phyloP scores from a whole-genome alignment of 352 stramenopile genomes.

The Phytophthora ohioensis region DNA sequence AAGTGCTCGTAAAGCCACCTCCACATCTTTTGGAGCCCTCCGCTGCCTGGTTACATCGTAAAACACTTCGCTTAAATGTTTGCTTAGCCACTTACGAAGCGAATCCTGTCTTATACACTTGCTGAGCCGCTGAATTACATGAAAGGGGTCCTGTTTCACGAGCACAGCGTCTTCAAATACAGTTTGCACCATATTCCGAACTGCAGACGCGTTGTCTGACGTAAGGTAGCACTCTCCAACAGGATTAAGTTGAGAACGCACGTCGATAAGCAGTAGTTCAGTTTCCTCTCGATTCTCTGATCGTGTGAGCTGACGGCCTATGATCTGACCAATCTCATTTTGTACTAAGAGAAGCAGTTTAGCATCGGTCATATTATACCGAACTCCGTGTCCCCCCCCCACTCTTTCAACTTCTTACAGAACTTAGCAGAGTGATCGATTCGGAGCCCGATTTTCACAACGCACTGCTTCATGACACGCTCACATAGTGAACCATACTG shows the following conservation, averaged over 20 bases:
- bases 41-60: constrained; percentile 5
- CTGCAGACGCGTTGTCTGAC: constrained; percentile 3
- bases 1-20: background rate
- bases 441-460: background rate
- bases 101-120: constrained; percentile 3
- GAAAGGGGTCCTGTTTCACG: constrained; percentile 17
- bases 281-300: background rate
- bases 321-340: background rate
- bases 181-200: constrained; percentile 2
- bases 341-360: background rate
- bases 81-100: background rate
- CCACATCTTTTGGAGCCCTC: background rate
- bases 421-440: background rate
- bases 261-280: background rate
- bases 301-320: background rate
- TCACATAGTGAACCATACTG: background rate
- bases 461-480: background rate
- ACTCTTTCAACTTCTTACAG: constrained; percentile 1
- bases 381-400: background rate
- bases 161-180: constrained; percentile 4
- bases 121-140: constrained; percentile 4
- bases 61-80: background rate
- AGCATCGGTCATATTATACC: background rate
- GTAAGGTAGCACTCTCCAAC: constrained; percentile 1
- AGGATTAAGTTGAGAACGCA: background rate